Percentiles rank a stretch among this genome's conserved stretches.
These are phyloP conservation scores for Limonium bicolor DNA, from an alignment of 148 eudicot species.

Conservation along the genomic window DNA sequence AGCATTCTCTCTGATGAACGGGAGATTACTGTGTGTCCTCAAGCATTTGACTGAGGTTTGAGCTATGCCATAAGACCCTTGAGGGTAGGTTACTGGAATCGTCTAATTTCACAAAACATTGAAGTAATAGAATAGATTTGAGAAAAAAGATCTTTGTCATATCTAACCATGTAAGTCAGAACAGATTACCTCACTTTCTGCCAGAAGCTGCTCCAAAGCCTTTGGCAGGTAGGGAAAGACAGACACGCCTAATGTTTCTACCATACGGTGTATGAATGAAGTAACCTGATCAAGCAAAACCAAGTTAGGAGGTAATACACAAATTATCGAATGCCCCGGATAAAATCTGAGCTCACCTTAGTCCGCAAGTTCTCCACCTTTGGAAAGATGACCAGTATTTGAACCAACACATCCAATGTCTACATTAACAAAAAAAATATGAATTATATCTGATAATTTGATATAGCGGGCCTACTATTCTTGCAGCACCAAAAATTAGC, in stretches of 20 bases:
- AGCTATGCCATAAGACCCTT: no score
- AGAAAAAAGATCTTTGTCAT: conserved; percentile 1
- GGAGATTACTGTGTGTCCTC: no score
- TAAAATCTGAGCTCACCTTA: conserved; percentile 38
- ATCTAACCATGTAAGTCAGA: no score
- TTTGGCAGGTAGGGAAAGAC: conserved; percentile 81
- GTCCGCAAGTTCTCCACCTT: conserved; percentile 69
- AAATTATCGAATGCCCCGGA: background rate
- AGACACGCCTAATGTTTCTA: conserved; percentile 79
- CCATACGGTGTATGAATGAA: conserved; percentile 93
- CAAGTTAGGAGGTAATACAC: conserved; percentile 7
- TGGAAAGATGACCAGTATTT: conserved; percentile 63
- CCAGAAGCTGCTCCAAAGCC: conserved; percentile 79
- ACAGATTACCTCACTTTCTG: conserved; percentile 89
- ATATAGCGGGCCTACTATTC: no score
- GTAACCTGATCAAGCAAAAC: conserved; percentile 36
- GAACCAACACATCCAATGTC: conserved; percentile 91
- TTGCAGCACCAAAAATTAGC: no score
- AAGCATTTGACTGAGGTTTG: no score
- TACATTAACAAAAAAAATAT: no score
- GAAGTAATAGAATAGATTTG: no score
- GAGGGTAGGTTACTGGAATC: no score
- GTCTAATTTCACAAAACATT: no score
- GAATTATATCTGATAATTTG: no score
- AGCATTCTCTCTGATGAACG: no score